Percentiles rank a stretch among this genome's conserved stretches.
These are phyloP conservation scores for Thraustotheca clavata DNA, from an alignment of 352 stramenopile species.

Conservation along the genomic window DNA sequence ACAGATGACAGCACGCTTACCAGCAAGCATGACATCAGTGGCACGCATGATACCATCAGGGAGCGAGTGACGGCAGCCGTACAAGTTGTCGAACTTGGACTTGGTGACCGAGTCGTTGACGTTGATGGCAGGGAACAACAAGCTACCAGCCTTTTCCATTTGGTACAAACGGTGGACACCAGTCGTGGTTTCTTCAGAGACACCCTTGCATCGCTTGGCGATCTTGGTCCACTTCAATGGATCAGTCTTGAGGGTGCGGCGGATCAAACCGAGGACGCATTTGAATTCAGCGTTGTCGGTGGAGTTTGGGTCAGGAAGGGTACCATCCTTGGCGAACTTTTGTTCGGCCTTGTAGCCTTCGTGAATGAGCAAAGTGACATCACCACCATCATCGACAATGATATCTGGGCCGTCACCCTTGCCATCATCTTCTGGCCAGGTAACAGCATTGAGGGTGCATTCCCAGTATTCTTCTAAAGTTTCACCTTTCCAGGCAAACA, in stretches of 20 bases:
- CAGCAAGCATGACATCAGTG: slow-evolving; percentile 98
- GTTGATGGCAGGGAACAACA: slow-evolving; percentile 98
- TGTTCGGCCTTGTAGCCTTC: slow-evolving; percentile 97
- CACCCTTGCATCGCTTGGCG: slow-evolving; percentile 90
- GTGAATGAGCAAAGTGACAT: slow-evolving; percentile 99
- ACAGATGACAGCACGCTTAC: slow-evolving; percentile 97
- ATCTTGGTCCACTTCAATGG: slow-evolving; percentile 97
- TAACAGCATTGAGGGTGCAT: slow-evolving; percentile 97
- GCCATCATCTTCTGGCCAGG: slow-evolving; percentile 93
- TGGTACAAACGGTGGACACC: slow-evolving; percentile 97
- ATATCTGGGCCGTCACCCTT: slow-evolving; percentile 96
- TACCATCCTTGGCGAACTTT: slow-evolving; percentile 89
- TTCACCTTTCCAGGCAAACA: slow-evolving; percentile 99
- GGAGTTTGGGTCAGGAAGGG: slow-evolving; percentile 89
- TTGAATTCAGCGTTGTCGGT: slow-evolving; percentile 98
- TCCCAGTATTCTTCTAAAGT: slow-evolving; percentile 98
- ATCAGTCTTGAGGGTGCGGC: slow-evolving; percentile 89
- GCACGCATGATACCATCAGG: slow-evolving; percentile 98
- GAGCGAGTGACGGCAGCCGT: slow-evolving; percentile 98
- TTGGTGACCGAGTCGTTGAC: slow-evolving; percentile 99
- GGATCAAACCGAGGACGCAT: slow-evolving; percentile 97
- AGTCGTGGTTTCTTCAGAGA: slow-evolving; percentile 98
- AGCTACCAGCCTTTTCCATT: slow-evolving; percentile 94
- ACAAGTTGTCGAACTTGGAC: slow-evolving; percentile 99
- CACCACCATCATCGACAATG: slow-evolving; percentile 98